Conservation (phyloP, 164 flowering plant species). For the Tetracentron sinense region DNA sequence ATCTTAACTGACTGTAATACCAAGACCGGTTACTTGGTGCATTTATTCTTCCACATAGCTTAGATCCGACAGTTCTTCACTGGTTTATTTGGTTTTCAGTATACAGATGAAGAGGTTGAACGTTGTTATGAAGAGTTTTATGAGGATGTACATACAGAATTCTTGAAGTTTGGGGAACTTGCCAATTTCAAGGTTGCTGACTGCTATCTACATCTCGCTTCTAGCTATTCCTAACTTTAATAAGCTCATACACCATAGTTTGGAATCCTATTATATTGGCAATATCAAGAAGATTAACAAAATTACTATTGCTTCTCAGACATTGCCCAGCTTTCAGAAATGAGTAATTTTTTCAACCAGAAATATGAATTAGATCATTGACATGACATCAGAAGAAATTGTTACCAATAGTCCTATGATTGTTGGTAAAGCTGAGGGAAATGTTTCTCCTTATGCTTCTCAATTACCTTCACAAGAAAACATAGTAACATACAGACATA, state of each 20-base stretch:
- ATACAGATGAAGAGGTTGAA: slow-evolving; percentile 90
- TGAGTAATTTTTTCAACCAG: not conserved
- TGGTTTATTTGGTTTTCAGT: slow-evolving; percentile 40
- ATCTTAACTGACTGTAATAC: not conserved
- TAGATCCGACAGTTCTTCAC: slow-evolving; percentile 1
- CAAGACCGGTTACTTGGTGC: not conserved
- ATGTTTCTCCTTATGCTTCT: not conserved
- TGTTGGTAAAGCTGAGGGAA: not conserved
- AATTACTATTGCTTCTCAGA: not conserved
- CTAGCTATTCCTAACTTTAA: not conserved
- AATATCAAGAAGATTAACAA: not conserved
- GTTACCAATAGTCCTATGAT: not conserved
- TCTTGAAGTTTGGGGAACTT: slow-evolving; percentile 90
- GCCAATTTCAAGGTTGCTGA: slow-evolving; percentile 84
- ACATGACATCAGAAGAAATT: not conserved
- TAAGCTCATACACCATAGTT: not conserved
- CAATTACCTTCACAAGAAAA: not conserved
- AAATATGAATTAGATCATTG: not conserved
- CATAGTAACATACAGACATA: not conserved
- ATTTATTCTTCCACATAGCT: no score
- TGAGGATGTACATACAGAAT: slow-evolving; percentile 97
- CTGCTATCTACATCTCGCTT: not conserved
- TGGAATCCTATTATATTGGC: not conserved
- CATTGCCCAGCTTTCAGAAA: not conserved
- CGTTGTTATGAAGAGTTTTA: slow-evolving; percentile 84